Conservation (phyloP, 2,329 filamentous ascomycete genomes). For the Aureobasidium namibiae region DNA sequence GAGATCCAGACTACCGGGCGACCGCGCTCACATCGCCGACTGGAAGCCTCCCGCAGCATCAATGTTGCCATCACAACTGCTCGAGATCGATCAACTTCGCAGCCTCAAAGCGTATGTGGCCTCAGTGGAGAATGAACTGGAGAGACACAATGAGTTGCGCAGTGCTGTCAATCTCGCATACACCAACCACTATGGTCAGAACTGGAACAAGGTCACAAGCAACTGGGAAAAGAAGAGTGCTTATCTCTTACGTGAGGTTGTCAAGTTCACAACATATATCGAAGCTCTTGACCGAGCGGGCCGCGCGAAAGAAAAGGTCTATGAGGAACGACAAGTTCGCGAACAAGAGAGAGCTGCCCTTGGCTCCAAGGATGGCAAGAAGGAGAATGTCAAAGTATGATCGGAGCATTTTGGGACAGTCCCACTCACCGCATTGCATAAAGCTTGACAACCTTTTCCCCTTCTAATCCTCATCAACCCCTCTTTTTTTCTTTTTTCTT, state of each 20-base stretch:
- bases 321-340: slow-evolving; percentile 15
- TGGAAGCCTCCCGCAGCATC: slow-evolving; percentile 87
- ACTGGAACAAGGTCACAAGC: slow-evolving; percentile 74
- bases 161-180: slow-evolving; percentile 75
- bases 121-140: slow-evolving; percentile 76
- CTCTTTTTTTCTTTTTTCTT: no score
- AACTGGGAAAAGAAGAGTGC: slow-evolving; percentile 97
- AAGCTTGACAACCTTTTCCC: not conserved
- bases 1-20: slow-evolving; percentile 67
- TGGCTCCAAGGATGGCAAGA: slow-evolving; percentile 1
- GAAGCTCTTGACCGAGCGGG: slow-evolving; percentile 71
- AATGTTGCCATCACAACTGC: slow-evolving; percentile 71
- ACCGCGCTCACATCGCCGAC: slow-evolving; percentile 74
- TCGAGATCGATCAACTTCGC: slow-evolving; percentile 73
- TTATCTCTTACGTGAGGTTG: slow-evolving; percentile 84
- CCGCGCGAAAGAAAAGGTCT: slow-evolving; percentile 59
- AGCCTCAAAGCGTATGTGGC: slow-evolving; percentile 71
- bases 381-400: slow-evolving; percentile 4
- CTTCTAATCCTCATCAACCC: no score
- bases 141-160: slow-evolving; percentile 80
- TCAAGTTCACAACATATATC: slow-evolving; percentile 94
- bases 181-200: slow-evolving; percentile 77
- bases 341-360: slow-evolving; percentile 4
- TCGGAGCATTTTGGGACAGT: no score
- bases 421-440: not conserved